Evolutionary conservation across 495 filamentous ascomycete genomes (phyloP).

Genomic region (Talaromyces nanjingensis): DNA sequence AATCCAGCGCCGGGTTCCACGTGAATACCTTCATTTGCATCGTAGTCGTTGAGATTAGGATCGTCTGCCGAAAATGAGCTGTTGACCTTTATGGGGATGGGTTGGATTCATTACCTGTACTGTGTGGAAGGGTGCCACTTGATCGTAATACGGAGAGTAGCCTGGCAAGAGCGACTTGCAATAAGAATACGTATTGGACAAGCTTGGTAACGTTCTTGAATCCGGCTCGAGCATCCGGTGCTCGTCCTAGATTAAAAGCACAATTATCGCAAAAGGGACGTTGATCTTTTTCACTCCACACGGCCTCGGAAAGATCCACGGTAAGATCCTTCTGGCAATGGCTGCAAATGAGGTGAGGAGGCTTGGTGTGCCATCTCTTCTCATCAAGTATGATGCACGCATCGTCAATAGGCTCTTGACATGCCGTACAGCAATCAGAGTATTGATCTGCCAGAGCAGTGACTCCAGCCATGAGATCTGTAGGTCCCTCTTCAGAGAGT

Average conservation of each 20-base stretch:
- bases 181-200: conserved; percentile 87
- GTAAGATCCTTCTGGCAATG: conserved; percentile 70
- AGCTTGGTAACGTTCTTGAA: conserved; percentile 70
- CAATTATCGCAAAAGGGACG: conserved; percentile 66
- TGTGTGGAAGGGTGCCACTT: conserved; percentile 70
- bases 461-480: conserved; percentile 68
- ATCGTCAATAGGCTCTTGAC: conserved; percentile 86
- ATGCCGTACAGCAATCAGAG: conserved; percentile 74
- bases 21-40: conserved; percentile 58
- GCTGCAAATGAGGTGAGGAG: conserved; percentile 64
- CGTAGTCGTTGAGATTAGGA: conserved; percentile 59
- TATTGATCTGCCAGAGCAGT: conserved; percentile 65
- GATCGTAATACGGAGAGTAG: conserved; percentile 78
- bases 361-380: conserved; percentile 70
- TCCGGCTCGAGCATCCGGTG: conserved; percentile 41
- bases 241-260: conserved; percentile 38
- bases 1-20: conserved; percentile 29
- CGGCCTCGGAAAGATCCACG: conserved; percentile 52
- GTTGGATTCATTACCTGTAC: conserved; percentile 48
- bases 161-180: conserved; percentile 85
- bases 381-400: conserved; percentile 71
- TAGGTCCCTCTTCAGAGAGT: conserved; percentile 48
- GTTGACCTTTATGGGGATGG: background rate
- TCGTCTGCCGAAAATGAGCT: conserved; percentile 49
- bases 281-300: conserved; percentile 57